Evolutionary conservation across 176 grass and related monocot genomes (phyloP), one percentile per base, ranked within the genome.

Genomic region (Oryza rufipogon): DNA sequence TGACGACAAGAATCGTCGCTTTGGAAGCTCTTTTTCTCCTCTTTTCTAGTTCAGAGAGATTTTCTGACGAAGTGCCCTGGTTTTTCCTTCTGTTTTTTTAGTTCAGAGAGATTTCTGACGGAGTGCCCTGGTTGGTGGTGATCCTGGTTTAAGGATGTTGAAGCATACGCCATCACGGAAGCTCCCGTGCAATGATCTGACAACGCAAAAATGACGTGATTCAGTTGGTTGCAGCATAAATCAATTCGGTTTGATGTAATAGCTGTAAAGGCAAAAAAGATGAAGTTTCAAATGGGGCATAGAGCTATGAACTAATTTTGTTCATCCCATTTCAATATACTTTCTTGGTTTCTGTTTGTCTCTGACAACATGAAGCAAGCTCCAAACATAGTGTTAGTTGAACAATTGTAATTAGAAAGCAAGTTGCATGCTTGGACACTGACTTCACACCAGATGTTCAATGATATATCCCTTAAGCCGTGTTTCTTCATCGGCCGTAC

Each of bases 371-470:
- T 77, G 25, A 33, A 77, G 54, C 78, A 38, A 77, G 78, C 54
- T 81, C 68, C 46, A 85, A 22, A 67, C 33, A 76, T 39, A 63
- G 60, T 64, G 68, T 73, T 64, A 20, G 79, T 76, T 73, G 74
- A 82, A 64, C 36, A 69, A 79, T 11, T 73, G 66, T 82, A 89
- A 66, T 13, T 68, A 11, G 17, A 68, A 1, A 71, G 70, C 76
- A 86, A 91, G 73, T 79, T 74, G 78, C 82, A 81, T 77, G 74
- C 58, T 74, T 90, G 80, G 80, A 90, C 47, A 79, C 73, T 45
- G 80, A 90, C 88, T 22, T 63, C 74, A 66, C 69, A 90, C 48
- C 88, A 25, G 48, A 79, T 23, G 84, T 49, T 71, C 26, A 36
- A 66, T 58, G 34, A 68, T 41, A 39, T 54, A 39, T 22, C 69